Evolutionary conservation across 2,329 filamentous ascomycete genomes (phyloP).

Genomic region (Claviceps sp.): DNA sequence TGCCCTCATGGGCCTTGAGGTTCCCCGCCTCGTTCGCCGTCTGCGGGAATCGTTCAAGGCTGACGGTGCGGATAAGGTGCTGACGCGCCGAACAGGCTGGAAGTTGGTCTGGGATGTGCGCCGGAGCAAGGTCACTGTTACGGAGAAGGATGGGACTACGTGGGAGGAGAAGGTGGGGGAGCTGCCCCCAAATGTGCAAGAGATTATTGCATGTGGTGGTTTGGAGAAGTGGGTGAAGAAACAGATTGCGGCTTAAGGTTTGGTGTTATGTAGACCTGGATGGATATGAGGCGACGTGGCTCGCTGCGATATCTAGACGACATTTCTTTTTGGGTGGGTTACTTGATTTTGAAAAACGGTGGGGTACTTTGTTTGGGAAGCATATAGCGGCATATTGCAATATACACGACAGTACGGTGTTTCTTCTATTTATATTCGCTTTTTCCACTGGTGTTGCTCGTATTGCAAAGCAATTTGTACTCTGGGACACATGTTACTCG

Average conservation of each 20-base stretch:
- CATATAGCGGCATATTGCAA: not conserved
- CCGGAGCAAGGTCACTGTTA: constrained; percentile 55
- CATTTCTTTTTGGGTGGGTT: not conserved
- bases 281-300: not conserved
- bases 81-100: constrained; percentile 52
- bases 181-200: constrained; percentile 74
- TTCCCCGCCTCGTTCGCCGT: constrained; percentile 51
- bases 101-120: constrained; percentile 69
- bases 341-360: not conserved
- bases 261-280: not conserved
- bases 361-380: not conserved
- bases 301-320: not conserved
- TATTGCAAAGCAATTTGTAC: too few relatives aligned
- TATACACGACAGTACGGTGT: not conserved
- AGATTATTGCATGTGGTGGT: constrained; percentile 66
- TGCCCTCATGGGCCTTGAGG: constrained; percentile 57
- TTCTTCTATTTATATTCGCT: not conserved
- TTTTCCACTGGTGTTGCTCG: not conserved
- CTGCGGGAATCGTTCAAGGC: constrained; percentile 47
- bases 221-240: constrained; percentile 73
- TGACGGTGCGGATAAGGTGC: constrained; percentile 9
- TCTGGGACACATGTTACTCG: not conserved
- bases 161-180: constrained; percentile 79
- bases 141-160: constrained; percentile 48
- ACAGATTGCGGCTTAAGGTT: constrained; percentile 32